Evolutionary conservation across 805 yeast species (phyloP).

Genomic region (Yarrowia porcina): DNA sequence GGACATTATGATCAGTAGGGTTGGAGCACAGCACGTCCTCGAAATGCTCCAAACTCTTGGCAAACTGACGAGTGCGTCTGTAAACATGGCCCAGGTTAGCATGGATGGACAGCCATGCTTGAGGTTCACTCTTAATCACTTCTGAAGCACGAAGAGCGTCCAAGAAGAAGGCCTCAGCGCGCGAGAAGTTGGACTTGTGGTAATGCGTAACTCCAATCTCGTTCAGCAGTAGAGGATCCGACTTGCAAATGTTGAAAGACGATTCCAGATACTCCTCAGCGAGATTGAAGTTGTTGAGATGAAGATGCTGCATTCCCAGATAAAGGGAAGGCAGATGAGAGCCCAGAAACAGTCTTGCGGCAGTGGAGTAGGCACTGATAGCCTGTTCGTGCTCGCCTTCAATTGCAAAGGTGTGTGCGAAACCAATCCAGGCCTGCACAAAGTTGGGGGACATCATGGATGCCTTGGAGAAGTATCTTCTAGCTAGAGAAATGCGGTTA

Average conservation of each 20-base stretch:
- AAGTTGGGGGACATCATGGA: slow-evolving; percentile 83
- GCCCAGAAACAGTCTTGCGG: slow-evolving; percentile 72
- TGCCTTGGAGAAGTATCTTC: slow-evolving; percentile 84
- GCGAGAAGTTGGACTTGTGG: slow-evolving; percentile 62
- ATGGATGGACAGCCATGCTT: slow-evolving; percentile 81
- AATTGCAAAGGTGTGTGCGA: slow-evolving; percentile 95
- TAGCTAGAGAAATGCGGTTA: slow-evolving; percentile 71
- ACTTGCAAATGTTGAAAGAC: slow-evolving; percentile 71
- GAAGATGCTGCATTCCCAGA: slow-evolving; percentile 93
- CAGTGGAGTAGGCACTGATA: slow-evolving; percentile 93
- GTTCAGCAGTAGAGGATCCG: slow-evolving; percentile 83
- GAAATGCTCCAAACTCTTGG: slow-evolving; percentile 71
- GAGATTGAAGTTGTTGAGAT: slow-evolving; percentile 74
- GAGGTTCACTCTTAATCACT: slow-evolving; percentile 69
- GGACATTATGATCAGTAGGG: slow-evolving; percentile 67
- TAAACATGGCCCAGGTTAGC: slow-evolving; percentile 87
- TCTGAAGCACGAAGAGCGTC: slow-evolving; percentile 70
- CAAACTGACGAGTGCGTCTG: slow-evolving; percentile 57
- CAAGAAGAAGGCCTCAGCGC: slow-evolving; percentile 67
- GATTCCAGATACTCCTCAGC: slow-evolving; percentile 83
- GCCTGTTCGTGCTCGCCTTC: slow-evolving; percentile 99
- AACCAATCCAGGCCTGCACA: slow-evolving; percentile 97
- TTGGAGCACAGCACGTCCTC: slow-evolving; percentile 68
- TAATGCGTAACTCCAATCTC: slow-evolving; percentile 92
- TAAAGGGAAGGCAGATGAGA: slow-evolving; percentile 86